These are phyloP conservation scores for Xylaria grammica DNA, from an alignment of 495 filamentous ascomycete genomes.

Conservation along the genomic window DNA sequence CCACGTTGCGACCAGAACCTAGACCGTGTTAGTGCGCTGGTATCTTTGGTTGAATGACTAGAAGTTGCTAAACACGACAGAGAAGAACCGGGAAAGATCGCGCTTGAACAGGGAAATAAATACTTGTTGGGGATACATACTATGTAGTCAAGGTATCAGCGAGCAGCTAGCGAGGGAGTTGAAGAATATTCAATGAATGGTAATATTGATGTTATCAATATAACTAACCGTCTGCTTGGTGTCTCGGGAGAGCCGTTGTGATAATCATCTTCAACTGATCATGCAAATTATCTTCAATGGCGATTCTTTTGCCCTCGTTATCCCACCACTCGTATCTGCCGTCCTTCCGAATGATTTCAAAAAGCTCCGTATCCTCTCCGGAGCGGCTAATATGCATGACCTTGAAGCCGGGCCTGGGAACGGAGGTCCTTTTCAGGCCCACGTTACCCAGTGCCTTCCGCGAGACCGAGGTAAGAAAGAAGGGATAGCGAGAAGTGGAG, in stretches of 20 bases:
- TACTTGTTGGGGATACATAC: not conserved
- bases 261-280: constrained; percentile 9
- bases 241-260: constrained; percentile 8
- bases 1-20: constrained; percentile 13
- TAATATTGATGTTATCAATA: not conserved
- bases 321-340: constrained; percentile 19
- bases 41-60: not conserved
- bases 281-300: constrained; percentile 1
- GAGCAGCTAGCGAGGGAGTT: not conserved
- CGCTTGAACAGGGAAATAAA: not conserved
- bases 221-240: constrained; percentile 3
- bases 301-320: constrained; percentile 1
- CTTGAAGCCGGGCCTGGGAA: constrained; percentile 20
- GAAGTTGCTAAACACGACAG: not conserved
- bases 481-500: not conserved
- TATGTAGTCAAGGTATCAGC: not conserved
- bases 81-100: not conserved
- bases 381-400: constrained; percentile 10
- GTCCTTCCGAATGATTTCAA: constrained; percentile 10
- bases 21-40: not conserved
- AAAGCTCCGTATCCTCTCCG: constrained; percentile 10
- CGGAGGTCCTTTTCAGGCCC: constrained; percentile 14
- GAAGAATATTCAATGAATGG: not conserved
- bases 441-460: constrained; percentile 2
- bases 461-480: constrained; percentile 14